A percentile compares a stretch with the other conserved stretches of the same genome.
phyloP scores from a whole-genome alignment of 768 basidiomycete species.

The Hirschioporus abietinus region DNA sequence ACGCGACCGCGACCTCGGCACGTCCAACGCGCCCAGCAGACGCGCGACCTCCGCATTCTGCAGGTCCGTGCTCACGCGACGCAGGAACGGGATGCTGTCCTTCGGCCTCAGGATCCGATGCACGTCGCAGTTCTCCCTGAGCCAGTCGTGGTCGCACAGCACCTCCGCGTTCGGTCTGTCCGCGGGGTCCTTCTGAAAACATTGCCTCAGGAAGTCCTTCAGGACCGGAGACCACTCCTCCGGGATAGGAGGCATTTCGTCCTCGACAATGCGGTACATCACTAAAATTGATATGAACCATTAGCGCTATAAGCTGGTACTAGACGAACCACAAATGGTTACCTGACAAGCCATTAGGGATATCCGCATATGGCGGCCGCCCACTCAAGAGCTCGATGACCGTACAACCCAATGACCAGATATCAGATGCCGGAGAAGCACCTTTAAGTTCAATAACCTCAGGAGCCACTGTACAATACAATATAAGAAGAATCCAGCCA shows the following conservation, averaged over 20 bases:
- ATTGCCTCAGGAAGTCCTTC: slow-evolving; percentile 74
- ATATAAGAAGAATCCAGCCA: no score
- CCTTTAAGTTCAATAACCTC: slow-evolving; percentile 96
- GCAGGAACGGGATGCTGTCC: slow-evolving; percentile 93
- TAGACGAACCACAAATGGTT: neutral
- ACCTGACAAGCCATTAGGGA: slow-evolving; percentile 90
- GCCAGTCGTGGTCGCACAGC: slow-evolving; percentile 90
- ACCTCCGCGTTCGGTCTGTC: slow-evolving; percentile 78
- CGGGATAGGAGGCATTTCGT: slow-evolving; percentile 83
- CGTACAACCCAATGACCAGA: slow-evolving; percentile 95
- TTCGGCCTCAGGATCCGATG: slow-evolving; percentile 84
- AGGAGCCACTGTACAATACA: slow-evolving; percentile 63
- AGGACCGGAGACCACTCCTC: slow-evolving; percentile 72
- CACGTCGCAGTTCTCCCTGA: slow-evolving; percentile 74
- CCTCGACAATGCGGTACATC: slow-evolving; percentile 97
- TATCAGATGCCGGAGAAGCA: slow-evolving; percentile 88
- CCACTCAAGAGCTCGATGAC: slow-evolving; percentile 93
- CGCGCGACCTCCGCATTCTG: slow-evolving; percentile 65
- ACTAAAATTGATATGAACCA: slow-evolving; percentile 40
- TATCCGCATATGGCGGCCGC: slow-evolving; percentile 85
- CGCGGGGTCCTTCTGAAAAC: slow-evolving; percentile 85
- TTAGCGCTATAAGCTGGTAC: slow-evolving; percentile 9
- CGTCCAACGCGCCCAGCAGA: slow-evolving; percentile 39
- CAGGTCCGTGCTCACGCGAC: slow-evolving; percentile 83
- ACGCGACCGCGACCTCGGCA: slow-evolving; percentile 30